Conservation (phyloP, 1,139 yeast genomes). For the Yamadazyma sp. region DNA sequence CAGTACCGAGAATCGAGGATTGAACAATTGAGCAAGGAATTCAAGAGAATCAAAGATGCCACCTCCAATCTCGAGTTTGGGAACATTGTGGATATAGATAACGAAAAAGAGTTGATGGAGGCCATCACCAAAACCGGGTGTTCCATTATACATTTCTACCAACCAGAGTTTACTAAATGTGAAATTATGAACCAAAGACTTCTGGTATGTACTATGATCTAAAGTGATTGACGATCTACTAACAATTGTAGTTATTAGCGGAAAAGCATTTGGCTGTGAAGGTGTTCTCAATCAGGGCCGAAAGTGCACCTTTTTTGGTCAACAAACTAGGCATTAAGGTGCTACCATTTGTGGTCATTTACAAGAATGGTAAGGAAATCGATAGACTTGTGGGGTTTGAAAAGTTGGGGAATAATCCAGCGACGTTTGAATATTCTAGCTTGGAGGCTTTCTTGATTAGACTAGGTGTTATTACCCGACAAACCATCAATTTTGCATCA, state of each 20-base stretch:
- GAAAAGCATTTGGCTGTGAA: conserved; percentile 56
- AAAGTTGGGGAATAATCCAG: conserved; percentile 44
- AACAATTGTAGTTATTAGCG: conserved; percentile 29
- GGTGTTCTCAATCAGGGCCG: conserved; percentile 60
- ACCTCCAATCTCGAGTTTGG: conserved; percentile 20
- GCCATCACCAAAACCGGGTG: conserved; percentile 41
- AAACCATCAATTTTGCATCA: conserved; percentile 29
- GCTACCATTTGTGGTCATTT: conserved; percentile 71
- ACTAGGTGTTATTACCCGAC: conserved; percentile 31
- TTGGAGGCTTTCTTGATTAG: conserved; percentile 46
- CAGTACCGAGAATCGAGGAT: conserved; percentile 51
- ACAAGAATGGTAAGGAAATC: conserved; percentile 56
- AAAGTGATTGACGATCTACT: not conserved
- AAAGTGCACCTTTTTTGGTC: conserved; percentile 69
- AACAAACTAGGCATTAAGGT: conserved; percentile 60
- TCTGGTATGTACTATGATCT: conserved; percentile 9
- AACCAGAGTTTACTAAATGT: conserved; percentile 62
- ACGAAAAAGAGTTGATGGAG: conserved; percentile 59
- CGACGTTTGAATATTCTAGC: conserved; percentile 31
- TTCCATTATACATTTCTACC: conserved; percentile 66
- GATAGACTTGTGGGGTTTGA: conserved; percentile 69
- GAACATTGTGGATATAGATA: conserved; percentile 36
- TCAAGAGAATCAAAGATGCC: conserved; percentile 38
- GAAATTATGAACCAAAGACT: conserved; percentile 54
- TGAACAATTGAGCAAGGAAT: conserved; percentile 46